Evolutionary conservation across 768 basidiomycete genomes (phyloP), one percentile per base, ranked within the genome.

Genomic region (Guyanaporus albipodus): DNA sequence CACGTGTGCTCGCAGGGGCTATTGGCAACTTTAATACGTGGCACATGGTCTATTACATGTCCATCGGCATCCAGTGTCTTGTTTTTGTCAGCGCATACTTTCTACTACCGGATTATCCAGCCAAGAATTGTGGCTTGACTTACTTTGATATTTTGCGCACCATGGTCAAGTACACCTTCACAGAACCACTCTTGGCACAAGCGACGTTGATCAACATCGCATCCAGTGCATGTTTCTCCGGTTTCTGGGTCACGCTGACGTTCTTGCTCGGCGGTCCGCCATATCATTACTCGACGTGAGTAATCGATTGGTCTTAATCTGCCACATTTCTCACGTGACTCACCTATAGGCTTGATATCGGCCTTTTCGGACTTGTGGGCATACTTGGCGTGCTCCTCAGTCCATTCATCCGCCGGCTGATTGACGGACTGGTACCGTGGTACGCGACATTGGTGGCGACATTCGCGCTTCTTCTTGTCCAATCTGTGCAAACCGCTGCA

Each of bases 101-200:
- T 18, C 54, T 82, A 44, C 67, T 91, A n/a, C 90, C 90, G 1
- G 90, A 94, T 64, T 91, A 87, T 57, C 91, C 89, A 1, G 77
- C 84, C 11, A 91, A 87, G 61, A 85, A 86, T 59, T 64, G 58
- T 18, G 67, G 77, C 37, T 44, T 89, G 51, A 78, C 79, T 3
- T 92, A 92, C 65, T 73, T 70, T 53, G 67, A 80, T 15, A 84
- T 91, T 37, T 65, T 89, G 26, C 79, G 71, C 64, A 84, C 83
- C 8, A 92, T 92, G 91, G 82, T 70, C 6, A 85, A 82, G 62
- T 86, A 82, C 54, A 70, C 81, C 0, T 72, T 83, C 29, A 92
- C 85, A 0, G 87, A 93, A 63, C 91, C 91, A 0, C 67, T 85
- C 18, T 68, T 94, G 24, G 74, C 91, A 9, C 91, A 93, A 61